Evolutionary conservation across 1,284 basidiomycete genomes (phyloP).

Genomic region (Bjerkandera adusta): DNA sequence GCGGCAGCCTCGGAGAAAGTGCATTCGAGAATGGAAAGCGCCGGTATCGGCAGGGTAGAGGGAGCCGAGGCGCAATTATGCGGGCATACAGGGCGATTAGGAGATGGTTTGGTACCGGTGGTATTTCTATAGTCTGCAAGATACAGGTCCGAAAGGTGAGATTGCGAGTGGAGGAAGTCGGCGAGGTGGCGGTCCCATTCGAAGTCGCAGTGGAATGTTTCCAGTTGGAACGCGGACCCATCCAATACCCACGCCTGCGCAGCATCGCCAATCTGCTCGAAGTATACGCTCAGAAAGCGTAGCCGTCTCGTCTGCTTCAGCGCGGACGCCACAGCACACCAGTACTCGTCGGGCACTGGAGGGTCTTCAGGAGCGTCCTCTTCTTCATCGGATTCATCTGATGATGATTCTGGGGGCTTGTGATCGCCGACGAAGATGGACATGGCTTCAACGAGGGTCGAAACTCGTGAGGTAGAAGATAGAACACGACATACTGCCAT

Average conservation of each 20-base stretch:
- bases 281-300: constrained; percentile 50
- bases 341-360: constrained; percentile 40
- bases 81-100: not conserved
- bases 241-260: constrained; percentile 52
- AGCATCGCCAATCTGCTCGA: constrained; percentile 39
- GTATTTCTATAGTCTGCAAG: constrained; percentile 52
- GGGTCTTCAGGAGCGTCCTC: not conserved
- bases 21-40: constrained; percentile 55
- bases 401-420: not conserved
- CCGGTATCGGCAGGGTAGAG: constrained; percentile 37
- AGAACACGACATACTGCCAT: constrained; percentile 47
- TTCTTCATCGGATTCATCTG: constrained; percentile 9
- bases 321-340: constrained; percentile 46
- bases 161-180: constrained; percentile 51
- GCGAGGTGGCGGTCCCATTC: constrained; percentile 57
- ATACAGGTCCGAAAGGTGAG: constrained; percentile 51
- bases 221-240: constrained; percentile 48
- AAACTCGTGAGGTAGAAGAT: constrained; percentile 41
- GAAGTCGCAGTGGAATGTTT: constrained; percentile 60
- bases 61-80: constrained; percentile 4
- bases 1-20: constrained; percentile 62
- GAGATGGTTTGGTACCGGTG: too few relatives aligned
- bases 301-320: constrained; percentile 43
- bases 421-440: constrained; percentile 38
- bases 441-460: constrained; percentile 49